phyloP scores from a whole-genome alignment of 495 filamentous ascomycete species.

The Physcia stellaris region DNA sequence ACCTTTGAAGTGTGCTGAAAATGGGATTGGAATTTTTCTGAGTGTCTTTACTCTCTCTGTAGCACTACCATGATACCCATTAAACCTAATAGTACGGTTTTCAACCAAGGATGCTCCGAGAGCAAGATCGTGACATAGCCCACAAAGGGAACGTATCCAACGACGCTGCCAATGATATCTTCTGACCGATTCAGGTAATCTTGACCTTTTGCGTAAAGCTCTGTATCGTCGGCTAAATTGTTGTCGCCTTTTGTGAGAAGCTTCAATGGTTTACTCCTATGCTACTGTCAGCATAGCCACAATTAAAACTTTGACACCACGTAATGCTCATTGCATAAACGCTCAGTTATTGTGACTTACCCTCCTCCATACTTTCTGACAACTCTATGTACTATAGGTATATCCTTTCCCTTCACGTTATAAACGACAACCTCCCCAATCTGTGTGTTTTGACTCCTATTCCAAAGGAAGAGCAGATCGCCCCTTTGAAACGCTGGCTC shows the following conservation, averaged over 20 bases:
- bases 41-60: conserved; percentile 80
- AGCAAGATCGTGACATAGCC: conserved; percentile 97
- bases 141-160: conserved; percentile 88
- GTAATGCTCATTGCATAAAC: not conserved
- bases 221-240: conserved; percentile 86
- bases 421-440: conserved; percentile 91
- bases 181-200: conserved; percentile 67
- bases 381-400: conserved; percentile 85
- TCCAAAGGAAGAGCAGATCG: conserved; percentile 90
- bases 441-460: conserved; percentile 61
- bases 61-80: conserved; percentile 93
- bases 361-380: conserved; percentile 56
- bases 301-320: not conserved
- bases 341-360: conserved; percentile 29
- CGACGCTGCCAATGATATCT: conserved; percentile 88
- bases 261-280: conserved; percentile 31
- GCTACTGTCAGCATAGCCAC: not conserved
- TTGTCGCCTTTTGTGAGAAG: conserved; percentile 98
- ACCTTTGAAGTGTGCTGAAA: too few relatives aligned
- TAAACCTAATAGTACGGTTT: conserved; percentile 80
- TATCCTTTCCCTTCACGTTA: conserved; percentile 81
- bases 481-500: conserved; percentile 95
- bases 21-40: too few relatives aligned
- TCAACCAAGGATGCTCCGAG: conserved; percentile 93
- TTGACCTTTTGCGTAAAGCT: conserved; percentile 77